Evolutionary conservation across 169 alveolate genomes (phyloP), one percentile per base, ranked within the genome.

Genomic region (Cryptosporidium felis): DNA sequence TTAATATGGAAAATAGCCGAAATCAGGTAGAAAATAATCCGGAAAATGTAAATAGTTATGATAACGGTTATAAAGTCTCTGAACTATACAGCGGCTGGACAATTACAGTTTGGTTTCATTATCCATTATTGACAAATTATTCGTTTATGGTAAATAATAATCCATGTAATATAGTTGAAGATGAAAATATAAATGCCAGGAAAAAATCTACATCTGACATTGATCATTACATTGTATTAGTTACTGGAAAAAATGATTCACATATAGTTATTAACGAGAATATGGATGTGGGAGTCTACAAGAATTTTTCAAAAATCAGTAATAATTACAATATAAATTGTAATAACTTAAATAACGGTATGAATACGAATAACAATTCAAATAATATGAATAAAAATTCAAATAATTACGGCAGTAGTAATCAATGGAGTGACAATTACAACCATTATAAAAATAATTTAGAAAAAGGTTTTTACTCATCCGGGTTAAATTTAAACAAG

Each of bases 61-160:
- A 45, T 38, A 65, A 65, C 45, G 26, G 23, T 65, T 46, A 44
- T 18, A 34, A 65, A 45, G 18, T 47, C 30, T 65, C 81, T 5
- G 81, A 65, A 32, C 26, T 53, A 28, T 56, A 74, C 23, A 74
- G 42, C 41, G 85, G 85, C 2, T 74, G 85, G 85, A 49, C 85
- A 74, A 74, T 74, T 40, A 74, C 85, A 2, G 41, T 74, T 36
- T 74, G 85, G 85, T 74, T 74, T 53, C 85, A 74, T 74, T 74
- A 74, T 53, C 85, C 85, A 30, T 74, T 74, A 38, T 26, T 74
- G 42, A 51, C 67, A 21, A 41, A 74, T 16, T 65, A 45, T 23
- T 74, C 67, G 23, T 74, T 36, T 74, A 21, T 23, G 9, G 32
- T 63, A 38, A 40, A 45, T 45, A 63, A 63, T 63, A 16, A 32